Conservation (phyloP, 352 stramenopile genomes). For the Phytophthora colocasiae region DNA sequence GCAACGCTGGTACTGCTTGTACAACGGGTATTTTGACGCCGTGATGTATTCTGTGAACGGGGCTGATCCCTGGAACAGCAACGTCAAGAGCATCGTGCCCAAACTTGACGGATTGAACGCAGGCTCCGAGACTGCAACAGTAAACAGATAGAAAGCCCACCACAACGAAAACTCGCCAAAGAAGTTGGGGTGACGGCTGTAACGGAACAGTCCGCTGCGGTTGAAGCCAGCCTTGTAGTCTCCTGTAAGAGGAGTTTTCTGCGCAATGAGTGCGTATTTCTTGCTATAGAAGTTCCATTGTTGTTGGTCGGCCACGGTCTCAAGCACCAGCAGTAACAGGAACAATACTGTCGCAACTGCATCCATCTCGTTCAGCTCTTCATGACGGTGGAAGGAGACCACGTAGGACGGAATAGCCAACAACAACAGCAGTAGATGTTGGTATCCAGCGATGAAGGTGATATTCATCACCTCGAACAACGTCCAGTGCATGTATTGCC, state of each 20-base stretch:
- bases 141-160: conserved; percentile 93
- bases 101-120: conserved; percentile 78
- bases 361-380: conserved; percentile 71
- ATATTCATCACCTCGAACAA: conserved; percentile 92
- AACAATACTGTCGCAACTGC: conserved; percentile 68
- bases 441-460: conserved; percentile 91
- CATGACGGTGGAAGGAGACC: conserved; percentile 52
- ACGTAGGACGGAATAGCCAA: conserved; percentile 81
- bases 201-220: conserved; percentile 89
- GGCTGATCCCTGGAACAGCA: conserved; percentile 92
- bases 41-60: conserved; percentile 93
- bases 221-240: conserved; percentile 84
- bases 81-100: conserved; percentile 80
- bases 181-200: conserved; percentile 95
- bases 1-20: conserved; percentile 86
- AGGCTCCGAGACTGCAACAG: conserved; percentile 58
- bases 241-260: conserved; percentile 64
- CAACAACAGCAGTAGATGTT: conserved; percentile 89
- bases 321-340: conserved; percentile 71
- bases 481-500: conserved; percentile 81
- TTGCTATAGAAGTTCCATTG: conserved; percentile 92
- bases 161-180: conserved; percentile 91
- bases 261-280: conserved; percentile 77
- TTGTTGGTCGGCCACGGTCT: conserved; percentile 92
- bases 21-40: conserved; percentile 88